A percentile compares a stretch with the other conserved stretches of the same genome.
Evolutionary conservation across 768 basidiomycete genomes (phyloP).

Genomic region (Strobilomyces echinocephalus): DNA sequence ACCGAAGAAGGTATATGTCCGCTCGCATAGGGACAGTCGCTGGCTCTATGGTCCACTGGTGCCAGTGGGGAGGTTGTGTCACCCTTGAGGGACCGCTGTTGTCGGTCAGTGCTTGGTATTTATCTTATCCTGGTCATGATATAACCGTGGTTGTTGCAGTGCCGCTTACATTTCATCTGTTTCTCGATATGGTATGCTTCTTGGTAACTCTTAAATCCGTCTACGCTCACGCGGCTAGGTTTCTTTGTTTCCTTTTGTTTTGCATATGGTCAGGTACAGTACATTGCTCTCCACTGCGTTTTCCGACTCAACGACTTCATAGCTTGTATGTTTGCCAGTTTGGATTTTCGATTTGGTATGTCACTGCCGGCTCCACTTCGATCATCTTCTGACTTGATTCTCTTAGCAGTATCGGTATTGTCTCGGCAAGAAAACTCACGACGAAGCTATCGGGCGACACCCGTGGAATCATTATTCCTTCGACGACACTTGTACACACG

Average conservation of each 20-base stretch:
- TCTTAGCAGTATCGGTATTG: slow-evolving; percentile 3
- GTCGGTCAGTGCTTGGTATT: background rate
- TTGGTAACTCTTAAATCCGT: background rate
- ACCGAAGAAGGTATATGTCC: slow-evolving; percentile 1
- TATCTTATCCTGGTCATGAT: background rate
- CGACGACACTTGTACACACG: slow-evolving; percentile 5
- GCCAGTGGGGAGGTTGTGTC: background rate
- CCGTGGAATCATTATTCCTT: slow-evolving; percentile 11
- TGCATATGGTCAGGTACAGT: background rate
- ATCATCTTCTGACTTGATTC: background rate
- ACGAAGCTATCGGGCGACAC: slow-evolving; percentile 2
- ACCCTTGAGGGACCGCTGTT: background rate
- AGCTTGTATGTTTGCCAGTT: background rate
- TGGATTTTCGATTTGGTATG: slow-evolving; percentile 4
- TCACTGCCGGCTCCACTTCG: background rate
- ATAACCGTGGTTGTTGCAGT: background rate
- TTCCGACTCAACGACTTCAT: background rate
- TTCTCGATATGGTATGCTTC: slow-evolving; percentile 3
- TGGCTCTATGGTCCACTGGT: background rate
- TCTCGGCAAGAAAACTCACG: slow-evolving; percentile 12
- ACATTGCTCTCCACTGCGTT: background rate
- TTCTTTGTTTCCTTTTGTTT: background rate
- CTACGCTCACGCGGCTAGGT: background rate
- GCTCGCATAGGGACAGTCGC: slow-evolving; percentile 1
- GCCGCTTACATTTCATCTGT: background rate